These are phyloP conservation scores for Coemansia sp. DNA, from an alignment of 192 early-diverging fungal genomes.

Conservation along the genomic window DNA sequence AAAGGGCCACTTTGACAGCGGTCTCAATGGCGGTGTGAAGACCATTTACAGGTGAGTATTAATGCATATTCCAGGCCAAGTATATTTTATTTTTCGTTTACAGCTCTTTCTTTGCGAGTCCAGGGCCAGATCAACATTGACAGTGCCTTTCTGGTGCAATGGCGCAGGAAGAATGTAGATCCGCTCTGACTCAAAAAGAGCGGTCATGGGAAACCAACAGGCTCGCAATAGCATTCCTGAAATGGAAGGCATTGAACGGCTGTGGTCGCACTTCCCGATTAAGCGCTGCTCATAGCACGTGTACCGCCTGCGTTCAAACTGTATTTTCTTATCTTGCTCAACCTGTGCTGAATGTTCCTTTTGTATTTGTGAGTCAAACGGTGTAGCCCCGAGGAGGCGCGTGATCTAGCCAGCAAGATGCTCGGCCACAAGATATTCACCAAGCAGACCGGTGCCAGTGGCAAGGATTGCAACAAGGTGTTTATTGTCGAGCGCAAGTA, in stretches of 20 bases:
- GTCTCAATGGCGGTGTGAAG: constrained; percentile 95
- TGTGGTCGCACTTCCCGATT: background rate
- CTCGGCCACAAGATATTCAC: constrained; percentile 96
- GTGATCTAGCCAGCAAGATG: constrained; percentile 91
- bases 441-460: constrained; percentile 95
- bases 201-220: background rate
- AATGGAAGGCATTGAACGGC: background rate
- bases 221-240: background rate
- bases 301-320: background rate
- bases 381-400: constrained; percentile 79
- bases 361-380: background rate
- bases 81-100: too few species aligned
- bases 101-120: too few species aligned
- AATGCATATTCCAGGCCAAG: background rate
- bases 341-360: background rate
- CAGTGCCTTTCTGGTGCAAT: too few species aligned
- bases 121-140: too few species aligned
- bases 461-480: constrained; percentile 91
- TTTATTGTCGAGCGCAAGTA: constrained; percentile 97
- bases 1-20: constrained; percentile 95
- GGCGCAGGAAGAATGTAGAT: too few species aligned
- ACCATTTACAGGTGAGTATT: constrained; percentile 79
- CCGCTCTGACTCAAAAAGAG: too few species aligned
- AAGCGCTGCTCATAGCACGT: background rate
- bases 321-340: background rate